Evolutionary conservation across 2,329 filamentous ascomycete species (phyloP).

Genomic region (Scleromitrula shiraiana): DNA sequence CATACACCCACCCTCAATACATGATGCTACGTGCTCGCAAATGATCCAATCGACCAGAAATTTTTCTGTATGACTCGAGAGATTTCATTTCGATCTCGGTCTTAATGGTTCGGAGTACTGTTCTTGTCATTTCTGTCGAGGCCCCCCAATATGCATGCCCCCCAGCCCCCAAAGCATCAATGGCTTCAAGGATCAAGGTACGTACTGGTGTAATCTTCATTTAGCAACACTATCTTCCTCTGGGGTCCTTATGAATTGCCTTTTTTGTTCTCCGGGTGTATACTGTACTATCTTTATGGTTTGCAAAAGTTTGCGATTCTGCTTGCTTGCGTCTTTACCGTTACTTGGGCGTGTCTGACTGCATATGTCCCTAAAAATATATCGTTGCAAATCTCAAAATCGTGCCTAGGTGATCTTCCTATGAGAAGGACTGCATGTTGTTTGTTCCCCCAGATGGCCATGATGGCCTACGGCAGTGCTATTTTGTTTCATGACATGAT

Average conservation of each 20-base stretch:
- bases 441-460: neutral
- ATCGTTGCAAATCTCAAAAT: neutral
- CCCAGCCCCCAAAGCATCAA: slow-evolving; percentile 5
- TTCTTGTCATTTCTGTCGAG: neutral
- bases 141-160: neutral
- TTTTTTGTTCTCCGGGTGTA: slow-evolving; percentile 1
- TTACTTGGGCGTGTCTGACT: slow-evolving; percentile 6
- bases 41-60: neutral
- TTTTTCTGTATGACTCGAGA: neutral
- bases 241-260: slow-evolving; percentile 6
- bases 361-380: slow-evolving; percentile 6
- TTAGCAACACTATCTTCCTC: neutral
- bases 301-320: neutral
- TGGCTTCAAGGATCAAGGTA: neutral
- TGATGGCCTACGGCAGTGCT: neutral
- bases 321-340: neutral
- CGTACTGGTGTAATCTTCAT: neutral
- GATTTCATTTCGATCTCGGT: neutral
- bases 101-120: neutral
- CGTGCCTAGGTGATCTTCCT: neutral
- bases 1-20: neutral
- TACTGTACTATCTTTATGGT: neutral
- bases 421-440: slow-evolving; percentile 10
- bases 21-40: too few relatives aligned
- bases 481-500: neutral